A percentile compares a stretch with the other conserved stretches of the same genome.
Conservation (phyloP, 345 rosid genomes). For the Lumnitzera littorea region DNA sequence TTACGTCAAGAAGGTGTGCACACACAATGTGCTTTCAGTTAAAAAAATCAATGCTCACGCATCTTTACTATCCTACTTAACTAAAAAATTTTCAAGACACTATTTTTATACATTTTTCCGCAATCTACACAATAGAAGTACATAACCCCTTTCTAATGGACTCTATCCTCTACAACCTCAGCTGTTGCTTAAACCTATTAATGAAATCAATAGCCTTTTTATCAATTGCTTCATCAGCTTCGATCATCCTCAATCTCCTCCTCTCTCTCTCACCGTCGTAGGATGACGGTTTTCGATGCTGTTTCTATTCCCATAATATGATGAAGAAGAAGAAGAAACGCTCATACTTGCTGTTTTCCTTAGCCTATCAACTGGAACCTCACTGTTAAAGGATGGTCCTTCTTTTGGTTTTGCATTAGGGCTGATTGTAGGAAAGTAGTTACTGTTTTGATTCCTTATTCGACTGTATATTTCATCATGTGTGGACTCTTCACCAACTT, state of each 20-base stretch:
- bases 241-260: slow-evolving; percentile 1
- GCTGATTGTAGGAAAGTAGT: no score
- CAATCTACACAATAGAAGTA: no score
- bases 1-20: no score
- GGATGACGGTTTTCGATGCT: slow-evolving; percentile 12
- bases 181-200: slow-evolving; percentile 15
- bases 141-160: neutral
- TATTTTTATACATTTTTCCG: no score
- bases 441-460: no score
- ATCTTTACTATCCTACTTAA: no score
- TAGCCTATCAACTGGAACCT: neutral
- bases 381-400: no score
- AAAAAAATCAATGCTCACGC: no score
- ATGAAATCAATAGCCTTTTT: slow-evolving; percentile 16
- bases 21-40: no score
- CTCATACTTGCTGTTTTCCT: slow-evolving; percentile 5
- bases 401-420: no score
- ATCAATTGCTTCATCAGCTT: slow-evolving; percentile 9
- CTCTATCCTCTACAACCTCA: slow-evolving; percentile 16
- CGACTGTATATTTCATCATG: neutral
- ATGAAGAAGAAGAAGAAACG: neutral
- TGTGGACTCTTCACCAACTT: neutral
- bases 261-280: neutral
- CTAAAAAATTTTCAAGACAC: no score
- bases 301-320: neutral